Conservation (phyloP, 2,329 filamentous ascomycete genomes). For the Kalmusia sp. region DNA sequence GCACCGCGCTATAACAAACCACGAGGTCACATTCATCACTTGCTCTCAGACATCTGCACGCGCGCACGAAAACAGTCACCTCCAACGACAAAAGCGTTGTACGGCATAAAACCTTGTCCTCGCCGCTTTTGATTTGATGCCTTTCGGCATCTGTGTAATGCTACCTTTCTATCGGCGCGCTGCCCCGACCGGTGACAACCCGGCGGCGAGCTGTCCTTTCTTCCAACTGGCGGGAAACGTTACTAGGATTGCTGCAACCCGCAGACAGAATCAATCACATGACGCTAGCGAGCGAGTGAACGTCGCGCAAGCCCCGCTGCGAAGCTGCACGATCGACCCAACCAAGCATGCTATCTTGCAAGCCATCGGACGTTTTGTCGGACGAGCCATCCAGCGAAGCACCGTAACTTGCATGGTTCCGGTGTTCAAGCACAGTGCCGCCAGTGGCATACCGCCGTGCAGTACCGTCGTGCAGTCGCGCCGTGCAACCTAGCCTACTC, state of each 20-base stretch:
- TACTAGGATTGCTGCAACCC: conserved; percentile 28
- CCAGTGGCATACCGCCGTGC: background rate
- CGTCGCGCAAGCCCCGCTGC: conserved; percentile 13
- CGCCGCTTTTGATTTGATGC: conserved; percentile 24
- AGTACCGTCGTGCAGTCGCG: conserved; percentile 3
- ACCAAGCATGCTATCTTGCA: background rate
- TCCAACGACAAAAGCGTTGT: conserved; percentile 25
- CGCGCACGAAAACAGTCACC: conserved; percentile 27
- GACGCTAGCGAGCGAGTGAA: conserved; percentile 21
- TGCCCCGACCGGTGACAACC: conserved; percentile 27
- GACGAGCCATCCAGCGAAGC: background rate
- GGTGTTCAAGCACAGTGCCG: background rate
- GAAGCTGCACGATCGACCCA: conserved; percentile 5
- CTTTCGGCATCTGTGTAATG: conserved; percentile 17
- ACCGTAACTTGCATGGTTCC: background rate
- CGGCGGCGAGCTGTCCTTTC: conserved; percentile 26
- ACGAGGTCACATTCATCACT: conserved; percentile 20
- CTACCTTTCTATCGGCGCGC: conserved; percentile 21
- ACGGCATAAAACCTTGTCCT: conserved; percentile 25
- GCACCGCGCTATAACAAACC: background rate
- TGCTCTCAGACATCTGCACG: conserved; percentile 23
- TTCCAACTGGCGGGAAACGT: conserved; percentile 40
- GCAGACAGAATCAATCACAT: conserved; percentile 41
- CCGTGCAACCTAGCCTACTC: conserved; percentile 1
- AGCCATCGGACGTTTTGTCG: background rate